Evolutionary conservation across 2,329 filamentous ascomycete species (phyloP).

Genomic region (Talaromyces sp.): DNA sequence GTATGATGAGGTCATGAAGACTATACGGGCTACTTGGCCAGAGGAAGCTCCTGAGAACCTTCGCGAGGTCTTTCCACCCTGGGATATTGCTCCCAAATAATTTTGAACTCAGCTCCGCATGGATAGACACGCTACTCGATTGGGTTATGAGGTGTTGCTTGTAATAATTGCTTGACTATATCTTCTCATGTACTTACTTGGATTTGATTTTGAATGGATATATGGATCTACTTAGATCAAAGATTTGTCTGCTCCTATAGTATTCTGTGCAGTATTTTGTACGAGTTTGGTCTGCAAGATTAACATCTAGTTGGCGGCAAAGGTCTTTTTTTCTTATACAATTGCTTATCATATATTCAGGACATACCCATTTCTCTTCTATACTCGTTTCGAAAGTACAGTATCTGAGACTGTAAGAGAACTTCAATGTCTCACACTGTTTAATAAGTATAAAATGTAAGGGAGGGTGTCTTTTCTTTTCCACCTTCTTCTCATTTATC

Average conservation of each 20-base stretch:
- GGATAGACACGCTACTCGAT: neutral
- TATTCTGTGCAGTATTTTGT: neutral
- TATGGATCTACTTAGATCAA: neutral
- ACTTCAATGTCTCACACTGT: neutral
- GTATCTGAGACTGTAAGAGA: neutral
- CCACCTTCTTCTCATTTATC: neutral
- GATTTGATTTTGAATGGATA: neutral
- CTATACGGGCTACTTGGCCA: conserved; percentile 52
- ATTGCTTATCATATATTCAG: neutral
- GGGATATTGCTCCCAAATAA: conserved; percentile 45
- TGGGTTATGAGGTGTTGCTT: neutral
- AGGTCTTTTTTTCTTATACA: neutral
- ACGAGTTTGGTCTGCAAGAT: neutral
- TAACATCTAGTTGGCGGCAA: neutral
- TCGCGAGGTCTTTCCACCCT: conserved; percentile 53
- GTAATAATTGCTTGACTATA: neutral
- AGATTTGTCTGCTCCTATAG: neutral
- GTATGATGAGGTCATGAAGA: conserved; percentile 51
- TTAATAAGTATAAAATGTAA: neutral
- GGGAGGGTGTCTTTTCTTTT: neutral
- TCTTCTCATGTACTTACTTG: neutral
- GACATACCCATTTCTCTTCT: neutral
- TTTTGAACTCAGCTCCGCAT: neutral
- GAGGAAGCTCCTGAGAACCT: conserved; percentile 54
- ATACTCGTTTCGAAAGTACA: neutral